These are phyloP conservation scores for Aciculosporium take DNA, from an alignment of 2,329 filamentous ascomycete species.

Conservation along the genomic window DNA sequence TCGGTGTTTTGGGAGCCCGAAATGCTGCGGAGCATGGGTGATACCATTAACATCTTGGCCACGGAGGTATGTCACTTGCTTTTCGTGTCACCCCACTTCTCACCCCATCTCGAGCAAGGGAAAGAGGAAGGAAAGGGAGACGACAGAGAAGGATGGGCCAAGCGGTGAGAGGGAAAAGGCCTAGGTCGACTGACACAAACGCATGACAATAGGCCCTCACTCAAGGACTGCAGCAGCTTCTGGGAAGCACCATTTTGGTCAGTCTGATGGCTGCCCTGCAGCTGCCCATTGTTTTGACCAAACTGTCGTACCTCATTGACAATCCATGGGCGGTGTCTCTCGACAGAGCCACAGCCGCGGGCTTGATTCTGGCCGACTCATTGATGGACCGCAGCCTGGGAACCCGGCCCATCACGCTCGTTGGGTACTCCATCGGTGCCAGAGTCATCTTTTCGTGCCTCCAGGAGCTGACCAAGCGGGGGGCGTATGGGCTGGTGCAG, in stretches of 20 bases:
- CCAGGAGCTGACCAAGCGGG: conserved; percentile 69
- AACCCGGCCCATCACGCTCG: conserved; percentile 77
- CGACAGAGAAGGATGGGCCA: neutral
- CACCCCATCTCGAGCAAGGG: no score
- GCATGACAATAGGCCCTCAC: conserved; percentile 61
- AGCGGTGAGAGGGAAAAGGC: neutral
- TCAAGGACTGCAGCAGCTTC: conserved; percentile 86
- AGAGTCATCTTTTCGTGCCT: conserved; percentile 88
- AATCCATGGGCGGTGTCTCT: conserved; percentile 98
- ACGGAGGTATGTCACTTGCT: conserved; percentile 65
- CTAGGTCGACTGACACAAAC: neutral
- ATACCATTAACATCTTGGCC: conserved; percentile 94
- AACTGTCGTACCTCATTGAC: conserved; percentile 90
- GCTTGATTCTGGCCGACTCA: conserved; percentile 86
- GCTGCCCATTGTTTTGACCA: conserved; percentile 82
- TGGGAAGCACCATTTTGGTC: conserved; percentile 78
- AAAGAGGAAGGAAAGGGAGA: neutral
- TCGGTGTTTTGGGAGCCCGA: conserved; percentile 96
- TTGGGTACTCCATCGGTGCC: conserved; percentile 87
- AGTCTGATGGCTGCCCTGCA: conserved; percentile 86
- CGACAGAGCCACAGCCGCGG: conserved; percentile 74
- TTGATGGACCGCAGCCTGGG: conserved; percentile 84
- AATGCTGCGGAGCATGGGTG: conserved; percentile 94
- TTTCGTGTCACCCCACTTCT: no score
- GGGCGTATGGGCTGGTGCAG: conserved; percentile 75